Evolutionary conservation across 805 yeast species (phyloP), one percentile per base, ranked within the genome.

Genomic region (Zygosaccharomyces siamensis): DNA sequence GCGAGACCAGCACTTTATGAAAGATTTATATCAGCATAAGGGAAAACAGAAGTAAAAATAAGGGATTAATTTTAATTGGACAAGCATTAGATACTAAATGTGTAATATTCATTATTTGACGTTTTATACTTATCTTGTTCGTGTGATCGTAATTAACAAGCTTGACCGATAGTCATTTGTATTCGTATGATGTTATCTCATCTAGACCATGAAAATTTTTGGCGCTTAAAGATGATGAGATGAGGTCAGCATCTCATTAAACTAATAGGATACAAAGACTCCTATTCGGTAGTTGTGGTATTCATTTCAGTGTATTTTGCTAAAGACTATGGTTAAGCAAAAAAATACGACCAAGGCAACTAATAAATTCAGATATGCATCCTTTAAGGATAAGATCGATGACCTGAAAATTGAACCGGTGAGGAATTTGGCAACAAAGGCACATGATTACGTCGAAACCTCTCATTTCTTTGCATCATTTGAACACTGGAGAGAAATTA

Each of bases 401-500:
- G 72, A 85, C 16, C 79, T 92, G 50, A 83, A 84, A 60, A 89
- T 93, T 47, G 96, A 86, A 66, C 88, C 97, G 0, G 70, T 76
- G 21, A 71, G 77, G 50, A 76, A 76, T 45, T 66, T 83, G 33
- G 69, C 72, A 21, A 79, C 75, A 53, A 74, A 86, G 58, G 83
- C 81, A 0, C 83, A 80, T 59, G 86, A 85, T 60, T 79, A 81
- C 53, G 86, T 78, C 32, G 92, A 84, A 51, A 67, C 81, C 2
- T 89, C 96, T 1, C 90, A 86, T 66, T 87, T 90, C 57, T 67
- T 84, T 26, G 78, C 93, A 10, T 81, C 96, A 0, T 72, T 86
- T 51, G 84, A 84, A 41, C 89, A 87, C 57, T 92, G 98, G 97
- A 77, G 73, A 49, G 98, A 93, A 61, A 80, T 87, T 49, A 92